A percentile compares a stretch with the other conserved stretches of the same genome.
Conservation (phyloP, 192 early-diverging fungal genomes). For the Neocallimastix lanati region DNA sequence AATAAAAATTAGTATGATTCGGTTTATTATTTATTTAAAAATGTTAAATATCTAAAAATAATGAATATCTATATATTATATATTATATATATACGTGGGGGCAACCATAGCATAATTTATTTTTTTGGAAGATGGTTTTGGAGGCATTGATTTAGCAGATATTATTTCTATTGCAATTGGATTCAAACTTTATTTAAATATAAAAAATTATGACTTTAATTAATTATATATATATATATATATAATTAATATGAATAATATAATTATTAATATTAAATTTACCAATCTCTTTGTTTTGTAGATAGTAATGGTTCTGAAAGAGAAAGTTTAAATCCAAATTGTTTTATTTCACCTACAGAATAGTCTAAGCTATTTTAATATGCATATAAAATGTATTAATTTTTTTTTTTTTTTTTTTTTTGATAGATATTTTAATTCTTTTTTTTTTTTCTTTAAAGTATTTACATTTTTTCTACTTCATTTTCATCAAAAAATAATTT, state of each 20-base stretch:
- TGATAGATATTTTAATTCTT: too few species aligned
- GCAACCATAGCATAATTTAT: neutral
- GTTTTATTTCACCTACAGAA: neutral
- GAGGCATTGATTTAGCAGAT: neutral
- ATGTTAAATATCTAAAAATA: too few species aligned
- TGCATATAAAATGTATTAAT: too few species aligned
- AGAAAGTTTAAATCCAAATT: neutral
- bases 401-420: too few species aligned
- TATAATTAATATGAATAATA: too few species aligned
- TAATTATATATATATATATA: too few species aligned
- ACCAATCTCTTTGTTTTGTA: neutral
- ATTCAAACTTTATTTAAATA: neutral
- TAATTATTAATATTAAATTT: neutral
- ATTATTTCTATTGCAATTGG: neutral
- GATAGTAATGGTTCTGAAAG: neutral
- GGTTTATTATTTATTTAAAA: too few species aligned
- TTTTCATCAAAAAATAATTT: neutral
- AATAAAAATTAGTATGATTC: too few species aligned
- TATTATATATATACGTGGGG: neutral
- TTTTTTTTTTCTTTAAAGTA: neutral
- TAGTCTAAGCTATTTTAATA: neutral
- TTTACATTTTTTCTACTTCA: neutral
- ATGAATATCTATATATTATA: too few species aligned
- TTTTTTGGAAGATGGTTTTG: neutral
- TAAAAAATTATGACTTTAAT: too few species aligned